Evolutionary conservation across 441 rosid species (phyloP).

Genomic region (Populus hybrid): DNA sequence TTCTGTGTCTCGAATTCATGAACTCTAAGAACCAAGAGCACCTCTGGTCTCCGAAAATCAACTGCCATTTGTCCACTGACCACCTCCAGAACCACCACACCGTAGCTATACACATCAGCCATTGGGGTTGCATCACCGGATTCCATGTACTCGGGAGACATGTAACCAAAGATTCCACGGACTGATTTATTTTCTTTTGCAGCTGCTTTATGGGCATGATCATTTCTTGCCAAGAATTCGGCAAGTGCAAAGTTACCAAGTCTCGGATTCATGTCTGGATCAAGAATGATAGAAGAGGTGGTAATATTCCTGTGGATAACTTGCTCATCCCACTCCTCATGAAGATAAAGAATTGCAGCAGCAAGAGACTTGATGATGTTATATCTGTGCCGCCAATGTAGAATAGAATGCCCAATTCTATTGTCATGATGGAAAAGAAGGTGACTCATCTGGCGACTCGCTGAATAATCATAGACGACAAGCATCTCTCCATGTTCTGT

Average conservation of each 20-base stretch:
- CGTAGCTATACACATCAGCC: constrained; percentile 89
- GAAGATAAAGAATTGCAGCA: constrained; percentile 79
- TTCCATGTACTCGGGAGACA: constrained; percentile 90
- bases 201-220: constrained; percentile 62
- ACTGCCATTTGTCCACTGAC: constrained; percentile 85
- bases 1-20: constrained; percentile 43
- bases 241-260: constrained; percentile 83
- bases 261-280: constrained; percentile 78
- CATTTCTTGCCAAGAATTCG: constrained; percentile 81
- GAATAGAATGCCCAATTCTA: constrained; percentile 31
- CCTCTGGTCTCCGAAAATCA: constrained; percentile 73
- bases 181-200: constrained; percentile 43
- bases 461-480: constrained; percentile 75
- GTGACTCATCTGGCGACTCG: constrained; percentile 63
- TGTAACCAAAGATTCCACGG: constrained; percentile 88
- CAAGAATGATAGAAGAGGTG: constrained; percentile 68
- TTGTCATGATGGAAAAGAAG: constrained; percentile 60
- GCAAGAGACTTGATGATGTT: constrained; percentile 75
- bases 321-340: constrained; percentile 95
- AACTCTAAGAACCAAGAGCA: constrained; percentile 55
- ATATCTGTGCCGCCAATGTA: constrained; percentile 65
- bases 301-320: constrained; percentile 88
- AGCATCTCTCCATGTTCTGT: constrained; percentile 98
- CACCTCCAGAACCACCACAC: constrained; percentile 81
- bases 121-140: constrained; percentile 77